phyloP scores from a whole-genome alignment of 2,329 filamentous ascomycete genomes.

The Dendrostoma leiphaemia region DNA sequence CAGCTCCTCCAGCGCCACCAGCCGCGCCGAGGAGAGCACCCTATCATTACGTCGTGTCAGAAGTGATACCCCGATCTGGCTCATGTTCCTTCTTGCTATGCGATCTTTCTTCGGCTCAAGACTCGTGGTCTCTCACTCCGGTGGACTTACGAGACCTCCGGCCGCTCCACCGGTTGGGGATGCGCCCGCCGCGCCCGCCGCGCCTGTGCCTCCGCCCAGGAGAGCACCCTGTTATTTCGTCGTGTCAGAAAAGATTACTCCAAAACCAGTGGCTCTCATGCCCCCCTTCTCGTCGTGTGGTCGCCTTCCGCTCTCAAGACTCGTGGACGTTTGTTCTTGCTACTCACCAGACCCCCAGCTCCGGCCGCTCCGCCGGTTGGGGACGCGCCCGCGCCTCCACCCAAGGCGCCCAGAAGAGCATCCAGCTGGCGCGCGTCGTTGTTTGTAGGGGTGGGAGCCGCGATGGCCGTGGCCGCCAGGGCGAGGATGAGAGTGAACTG shows the following conservation, averaged over 20 bases:
- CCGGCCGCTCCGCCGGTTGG: background rate
- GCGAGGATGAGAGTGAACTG: slow-evolving; percentile 3
- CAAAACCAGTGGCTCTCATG: too few relatives aligned
- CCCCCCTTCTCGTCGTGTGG: too few relatives aligned
- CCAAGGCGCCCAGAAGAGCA: background rate
- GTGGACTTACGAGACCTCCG: background rate
- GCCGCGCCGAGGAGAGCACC: background rate
- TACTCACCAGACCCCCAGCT: too few relatives aligned
- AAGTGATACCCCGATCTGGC: too few relatives aligned
- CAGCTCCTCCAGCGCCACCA: background rate
- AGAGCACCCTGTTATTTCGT: slow-evolving; percentile 5
- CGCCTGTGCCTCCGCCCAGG: slow-evolving; percentile 2
- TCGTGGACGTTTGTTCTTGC: too few relatives aligned
- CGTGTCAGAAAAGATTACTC: too few relatives aligned
- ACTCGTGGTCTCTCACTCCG: too few relatives aligned
- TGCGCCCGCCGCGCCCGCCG: background rate
- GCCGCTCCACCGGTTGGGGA: background rate
- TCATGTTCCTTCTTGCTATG: too few relatives aligned
- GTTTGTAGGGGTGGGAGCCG: background rate
- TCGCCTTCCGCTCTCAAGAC: too few relatives aligned
- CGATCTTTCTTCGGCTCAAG: too few relatives aligned
- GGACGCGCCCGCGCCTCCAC: background rate
- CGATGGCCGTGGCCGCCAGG: slow-evolving; percentile 4
- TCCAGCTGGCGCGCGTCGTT: slow-evolving; percentile 7
- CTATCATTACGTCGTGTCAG: too few relatives aligned